Conservation (phyloP, 352 stramenopile genomes). For the Phytophthora citrophthora region DNA sequence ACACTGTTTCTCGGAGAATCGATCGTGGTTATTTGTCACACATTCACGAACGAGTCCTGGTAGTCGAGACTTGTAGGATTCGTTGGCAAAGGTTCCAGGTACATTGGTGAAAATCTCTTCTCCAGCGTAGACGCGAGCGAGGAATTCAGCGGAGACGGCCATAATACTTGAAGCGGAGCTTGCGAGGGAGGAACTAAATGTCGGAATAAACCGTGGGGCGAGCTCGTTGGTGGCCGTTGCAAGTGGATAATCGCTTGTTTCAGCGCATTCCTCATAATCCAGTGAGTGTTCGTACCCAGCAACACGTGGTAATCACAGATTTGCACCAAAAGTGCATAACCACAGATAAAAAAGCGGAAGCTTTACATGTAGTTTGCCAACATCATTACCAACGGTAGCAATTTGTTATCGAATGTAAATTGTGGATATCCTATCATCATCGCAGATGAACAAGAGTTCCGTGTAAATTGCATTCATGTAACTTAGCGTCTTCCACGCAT, state of each 20-base stretch:
- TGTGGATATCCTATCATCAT: too few relatives aligned
- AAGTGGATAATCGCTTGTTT: slow-evolving; percentile 18
- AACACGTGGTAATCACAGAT: background rate
- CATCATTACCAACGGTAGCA: too few relatives aligned
- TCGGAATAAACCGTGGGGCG: slow-evolving; percentile 1
- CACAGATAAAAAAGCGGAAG: too few relatives aligned
- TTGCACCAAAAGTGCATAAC: slow-evolving; percentile 16
- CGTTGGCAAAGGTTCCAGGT: slow-evolving; percentile 65
- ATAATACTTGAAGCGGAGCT: slow-evolving; percentile 12
- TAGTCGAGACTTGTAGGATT: slow-evolving; percentile 66
- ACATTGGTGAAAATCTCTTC: slow-evolving; percentile 57
- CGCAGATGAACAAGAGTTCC: too few relatives aligned
- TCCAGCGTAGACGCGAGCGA: slow-evolving; percentile 41
- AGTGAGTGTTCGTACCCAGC: background rate
- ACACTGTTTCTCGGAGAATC: slow-evolving; percentile 44
- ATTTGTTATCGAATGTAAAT: too few relatives aligned
- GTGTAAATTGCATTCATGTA: too few relatives aligned
- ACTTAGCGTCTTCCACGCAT: too few relatives aligned
- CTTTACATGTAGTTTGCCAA: too few relatives aligned
- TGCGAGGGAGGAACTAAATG: slow-evolving; percentile 1
- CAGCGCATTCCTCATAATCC: slow-evolving; percentile 4
- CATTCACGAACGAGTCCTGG: slow-evolving; percentile 67
- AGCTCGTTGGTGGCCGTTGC: background rate
- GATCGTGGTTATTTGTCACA: slow-evolving; percentile 49
- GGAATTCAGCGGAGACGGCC: slow-evolving; percentile 50